Evolutionary conservation across 2,329 filamentous ascomycete species (phyloP).

Genomic region (Fusarium sp.): DNA sequence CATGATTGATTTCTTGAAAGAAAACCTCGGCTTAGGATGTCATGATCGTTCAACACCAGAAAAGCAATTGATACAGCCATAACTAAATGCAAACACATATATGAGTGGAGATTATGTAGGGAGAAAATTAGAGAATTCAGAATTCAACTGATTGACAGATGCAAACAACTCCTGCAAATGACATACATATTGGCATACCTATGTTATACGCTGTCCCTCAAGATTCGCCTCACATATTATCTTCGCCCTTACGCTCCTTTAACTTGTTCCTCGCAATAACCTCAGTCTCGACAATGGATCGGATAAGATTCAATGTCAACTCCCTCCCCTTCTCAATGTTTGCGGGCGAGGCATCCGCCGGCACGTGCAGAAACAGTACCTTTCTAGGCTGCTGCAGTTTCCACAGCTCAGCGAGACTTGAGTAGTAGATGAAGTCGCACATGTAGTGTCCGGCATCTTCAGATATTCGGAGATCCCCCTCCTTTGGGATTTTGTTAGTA

Average conservation of each 20-base stretch:
- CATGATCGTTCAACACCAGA: too few species aligned
- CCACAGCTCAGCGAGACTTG: slow-evolving; percentile 71
- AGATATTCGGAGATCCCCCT: slow-evolving; percentile 69
- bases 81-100: too few species aligned
- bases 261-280: slow-evolving; percentile 41
- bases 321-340: slow-evolving; percentile 64
- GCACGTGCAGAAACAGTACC: slow-evolving; percentile 81
- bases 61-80: too few species aligned
- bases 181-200: too few species aligned
- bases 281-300: slow-evolving; percentile 69
- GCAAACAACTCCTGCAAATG: neutral
- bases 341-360: slow-evolving; percentile 66
- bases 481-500: slow-evolving; percentile 48
- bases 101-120: too few species aligned
- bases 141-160: neutral
- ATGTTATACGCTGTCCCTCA: neutral
- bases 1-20: neutral
- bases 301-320: slow-evolving; percentile 67
- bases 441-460: slow-evolving; percentile 79
- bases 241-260: slow-evolving; percentile 1
- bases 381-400: slow-evolving; percentile 62
- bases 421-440: slow-evolving; percentile 84
- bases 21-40: too few species aligned
- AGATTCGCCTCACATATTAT: slow-evolving; percentile 5
- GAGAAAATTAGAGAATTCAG: neutral